Base-by-base conservation (phyloP, 257 asterid species). In the Gentiana macrophylla region DNA sequence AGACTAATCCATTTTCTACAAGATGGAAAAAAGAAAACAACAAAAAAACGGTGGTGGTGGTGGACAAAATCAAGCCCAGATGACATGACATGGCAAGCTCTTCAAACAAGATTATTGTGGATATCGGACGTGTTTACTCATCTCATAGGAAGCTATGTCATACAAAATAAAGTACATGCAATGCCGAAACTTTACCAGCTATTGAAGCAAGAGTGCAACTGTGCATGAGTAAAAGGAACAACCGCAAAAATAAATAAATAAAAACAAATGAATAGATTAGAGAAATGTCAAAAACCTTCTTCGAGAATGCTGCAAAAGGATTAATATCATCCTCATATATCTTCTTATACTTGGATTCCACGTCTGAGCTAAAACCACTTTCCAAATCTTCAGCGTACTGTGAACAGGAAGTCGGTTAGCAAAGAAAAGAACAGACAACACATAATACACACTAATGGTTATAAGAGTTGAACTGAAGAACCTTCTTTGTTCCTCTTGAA, bases 401-500 rank as follows among this genome's bases (percentile, higher is more conserved):
- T 63, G 63, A 76, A 74, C 44, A 48, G 49, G 34, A 49, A 50
- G 50, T 47, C 37, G 61, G 53, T 55, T 61, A 61, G 69, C 70
- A 41, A 56, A 61, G 55, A 67, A 41, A 41, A 60, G 51, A 70
- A 62, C 49, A 43, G 47, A 59, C 6, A 61, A 24, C 33, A 61
- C 32, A 35, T 50, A 50, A 53, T 38, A 63, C 55, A 53, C 62
- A 56, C 9, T 6, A 60, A 53, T 32, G 65, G 56, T 37, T 13
- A 43, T 45, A 65, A 53, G 53, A 62, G 47, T 57, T 70, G 66
- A 60, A 57, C 60, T 33, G 48, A 56, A 49, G 65, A 62, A 92
- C 99, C 99, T 92, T 92, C 84, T 84, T 92, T 68, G 99, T 75
- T 68, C 97, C 98, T 78, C 99, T 78, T 56, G 99, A 92, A 55